phyloP scores from a whole-genome alignment of 305 asterid species.

The Fraxinus velutina region DNA sequence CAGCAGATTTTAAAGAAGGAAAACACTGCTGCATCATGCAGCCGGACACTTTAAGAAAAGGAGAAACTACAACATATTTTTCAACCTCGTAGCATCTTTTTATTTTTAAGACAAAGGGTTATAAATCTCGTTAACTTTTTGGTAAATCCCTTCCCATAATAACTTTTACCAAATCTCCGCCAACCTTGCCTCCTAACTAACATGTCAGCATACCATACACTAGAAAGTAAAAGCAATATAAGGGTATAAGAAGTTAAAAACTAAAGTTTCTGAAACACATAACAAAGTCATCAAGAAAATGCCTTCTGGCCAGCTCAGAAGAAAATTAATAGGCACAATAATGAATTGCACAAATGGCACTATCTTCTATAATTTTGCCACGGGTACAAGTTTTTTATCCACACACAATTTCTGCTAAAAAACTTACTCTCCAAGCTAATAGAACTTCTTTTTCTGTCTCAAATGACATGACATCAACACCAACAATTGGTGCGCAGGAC shows the following conservation, averaged over 20 bases:
- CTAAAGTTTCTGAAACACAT: constrained; percentile 1
- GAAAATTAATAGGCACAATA: neutral
- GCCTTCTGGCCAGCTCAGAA: constrained; percentile 1
- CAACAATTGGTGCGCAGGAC: constrained; percentile 95
- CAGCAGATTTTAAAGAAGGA: constrained; percentile 6
- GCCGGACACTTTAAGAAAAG: constrained; percentile 5
- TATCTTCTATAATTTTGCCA: constrained; percentile 12
- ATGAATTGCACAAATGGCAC: neutral
- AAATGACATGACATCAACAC: constrained; percentile 97
- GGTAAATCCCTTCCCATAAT: neutral
- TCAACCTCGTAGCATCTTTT: neutral
- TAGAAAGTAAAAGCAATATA: constrained; percentile 12
- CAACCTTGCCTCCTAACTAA: constrained; percentile 9
- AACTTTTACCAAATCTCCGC: constrained; percentile 13
- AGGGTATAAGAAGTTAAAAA: neutral
- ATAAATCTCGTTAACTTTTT: neutral
- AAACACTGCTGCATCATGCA: neutral
- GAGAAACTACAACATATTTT: neutral
- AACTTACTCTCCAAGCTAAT: constrained; percentile 95
- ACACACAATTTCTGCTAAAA: constrained; percentile 14
- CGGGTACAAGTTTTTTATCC: constrained; percentile 6
- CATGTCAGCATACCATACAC: neutral
- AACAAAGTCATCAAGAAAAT: neutral
- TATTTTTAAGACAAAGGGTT: neutral
- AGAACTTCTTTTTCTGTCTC: constrained; percentile 87